Conservation (phyloP, 1,139 yeast species). For the Suhomyces maxii region DNA sequence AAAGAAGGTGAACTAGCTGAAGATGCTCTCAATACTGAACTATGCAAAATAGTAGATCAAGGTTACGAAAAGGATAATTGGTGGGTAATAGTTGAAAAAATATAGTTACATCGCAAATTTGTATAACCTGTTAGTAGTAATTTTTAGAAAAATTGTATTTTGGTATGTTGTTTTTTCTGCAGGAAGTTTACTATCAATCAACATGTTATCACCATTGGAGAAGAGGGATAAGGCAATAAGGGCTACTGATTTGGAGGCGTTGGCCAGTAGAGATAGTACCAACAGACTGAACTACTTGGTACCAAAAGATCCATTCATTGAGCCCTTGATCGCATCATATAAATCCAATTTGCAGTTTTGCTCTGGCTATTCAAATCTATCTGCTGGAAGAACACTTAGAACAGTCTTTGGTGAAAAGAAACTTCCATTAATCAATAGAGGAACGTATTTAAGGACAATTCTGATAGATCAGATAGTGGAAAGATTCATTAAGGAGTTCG, state of each 20-base stretch:
- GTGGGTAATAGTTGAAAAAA: slow-evolving; percentile 57
- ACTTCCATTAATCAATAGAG: slow-evolving; percentile 78
- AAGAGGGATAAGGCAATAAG: slow-evolving; percentile 54
- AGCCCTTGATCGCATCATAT: slow-evolving; percentile 44
- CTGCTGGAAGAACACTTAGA: slow-evolving; percentile 44
- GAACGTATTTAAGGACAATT: slow-evolving; percentile 75
- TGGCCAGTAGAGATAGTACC: slow-evolving; percentile 70
- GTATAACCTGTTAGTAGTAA: neutral
- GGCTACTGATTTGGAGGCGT: slow-evolving; percentile 83
- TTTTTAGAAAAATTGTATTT: no score
- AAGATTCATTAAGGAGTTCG: slow-evolving; percentile 42
- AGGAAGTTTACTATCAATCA: neutral
- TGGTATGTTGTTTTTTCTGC: neutral
- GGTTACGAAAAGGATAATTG: slow-evolving; percentile 96
- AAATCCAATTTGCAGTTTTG: slow-evolving; percentile 36
- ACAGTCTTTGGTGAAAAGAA: slow-evolving; percentile 47
- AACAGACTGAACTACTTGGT: slow-evolving; percentile 51
- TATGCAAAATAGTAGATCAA: slow-evolving; percentile 52
- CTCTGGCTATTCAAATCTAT: slow-evolving; percentile 40
- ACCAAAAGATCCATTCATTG: slow-evolving; percentile 50
- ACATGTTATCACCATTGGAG: slow-evolving; percentile 38
- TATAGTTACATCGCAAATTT: neutral
- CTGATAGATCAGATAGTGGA: slow-evolving; percentile 59
- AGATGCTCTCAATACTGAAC: slow-evolving; percentile 71
- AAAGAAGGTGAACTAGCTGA: slow-evolving; percentile 75